Base-by-base conservation (phyloP, 208 protist genomes). In the Leishmania gerbilli region DNA sequence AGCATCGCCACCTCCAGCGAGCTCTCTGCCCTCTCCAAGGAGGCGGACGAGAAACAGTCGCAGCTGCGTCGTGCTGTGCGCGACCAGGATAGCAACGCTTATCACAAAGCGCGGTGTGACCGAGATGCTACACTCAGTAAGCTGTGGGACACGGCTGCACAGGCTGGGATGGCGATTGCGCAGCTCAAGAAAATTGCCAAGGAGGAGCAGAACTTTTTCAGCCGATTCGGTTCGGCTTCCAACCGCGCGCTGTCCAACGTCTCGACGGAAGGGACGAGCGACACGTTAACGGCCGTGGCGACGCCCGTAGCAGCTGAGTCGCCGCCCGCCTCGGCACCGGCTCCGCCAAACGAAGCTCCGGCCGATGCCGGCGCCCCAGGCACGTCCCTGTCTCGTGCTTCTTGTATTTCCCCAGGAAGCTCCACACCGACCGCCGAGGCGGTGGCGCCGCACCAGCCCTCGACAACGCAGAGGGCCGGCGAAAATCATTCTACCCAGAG, bases 201-300 rank as follows among this genome's bases (percentile, higher is more conserved):
- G 37, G 87, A 88, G 67, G 89, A 92, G 80, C 79, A 87, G 56
- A 31, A 69, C 74, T 87, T 94, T 40, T 90, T 86, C 67, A 72
- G 83, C 34, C 77, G 81, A 51, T 89, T 87, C 19, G 87, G 85
- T 3, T 17, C 78, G 3, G 67, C 74, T 31, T 7, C 76, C 13
- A 45, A 45, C 24, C 8, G 17, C 45, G 21, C 65, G 65, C 45
- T 24, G 8, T 77, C 58, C 31, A 74, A 17, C 56, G 45, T 62
- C 47, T 53, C 53, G 21, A 65, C n/a, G 58, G 55, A 82, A 17
- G 69, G 31, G 24, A 19, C 40, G 37, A 77, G 55, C 49, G 37
- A 19, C 15, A 7, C 24, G 19, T 6, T n/a, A 24, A 8, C 53
- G 74, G 7, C 53, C 7, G 13, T 34, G 74, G 27, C 47, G 37